Base-by-base conservation (phyloP, 2,329 filamentous ascomycete genomes). In the Fusarium sp. region DNA sequence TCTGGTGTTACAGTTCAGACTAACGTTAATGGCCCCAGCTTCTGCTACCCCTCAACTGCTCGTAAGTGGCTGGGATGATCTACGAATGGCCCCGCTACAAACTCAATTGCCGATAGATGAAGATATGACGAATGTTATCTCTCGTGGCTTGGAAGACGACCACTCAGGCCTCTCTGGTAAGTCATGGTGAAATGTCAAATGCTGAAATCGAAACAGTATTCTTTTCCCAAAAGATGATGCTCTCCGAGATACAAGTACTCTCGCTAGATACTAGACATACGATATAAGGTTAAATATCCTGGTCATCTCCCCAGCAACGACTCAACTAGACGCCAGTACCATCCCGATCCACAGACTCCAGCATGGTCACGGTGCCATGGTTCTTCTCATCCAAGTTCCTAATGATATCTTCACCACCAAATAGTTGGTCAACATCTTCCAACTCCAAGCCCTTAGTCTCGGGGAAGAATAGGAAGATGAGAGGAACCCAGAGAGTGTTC, bases 381-480 rank as follows among this genome's bases (percentile, higher is more conserved):
- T 52, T 44, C 61, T 72, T 72, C 34, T 72, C 65, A 10, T 72
- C 68, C n/a, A 72, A 6, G 4, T 42, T 46, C 2, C 60, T 61
- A 14, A 65, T 44, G 9, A 72, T 55, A n/a, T 66, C 55, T 18
- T 66, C 63, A 10, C 63, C 63, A 6, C 63, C 63, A 11, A 73
- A 73, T 2, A 73, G 70, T 4, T 64, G 72, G 32, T 85, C 83
- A 38, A 87, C 81, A 68, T 86, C 83, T 71, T 87, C 85, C 4
- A 87, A 78, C 50, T 81, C 81, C 11, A 85, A 75, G 0, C 81
- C 80, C 50, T 82, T 83, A 1, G 84, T 86, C 66, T 86, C 84
- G 0, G 83, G 83, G 69, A 83, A 86, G 75, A 84, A 84, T 60
- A 83, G 78, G 66, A 79, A 85, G 5, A 85, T 66, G 4, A 73